phyloP scores from a whole-genome alignment of 441 rosid genomes.

The Bruguiera hainesii region DNA sequence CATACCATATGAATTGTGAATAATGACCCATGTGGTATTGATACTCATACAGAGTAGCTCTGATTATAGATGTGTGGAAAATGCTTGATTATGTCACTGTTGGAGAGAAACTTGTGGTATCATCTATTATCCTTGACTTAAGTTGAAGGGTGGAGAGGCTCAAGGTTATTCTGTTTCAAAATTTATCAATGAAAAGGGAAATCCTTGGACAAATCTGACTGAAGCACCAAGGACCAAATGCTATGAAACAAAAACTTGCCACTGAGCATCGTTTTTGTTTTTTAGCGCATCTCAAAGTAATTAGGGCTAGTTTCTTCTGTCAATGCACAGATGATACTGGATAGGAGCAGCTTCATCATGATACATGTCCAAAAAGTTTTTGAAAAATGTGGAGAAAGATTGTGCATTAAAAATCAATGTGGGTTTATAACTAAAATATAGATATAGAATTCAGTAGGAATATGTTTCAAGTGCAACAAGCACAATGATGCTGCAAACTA shows the following conservation, averaged over 20 bases:
- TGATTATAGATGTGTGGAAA: not conserved
- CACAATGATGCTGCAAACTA: not conserved
- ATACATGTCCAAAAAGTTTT: not conserved
- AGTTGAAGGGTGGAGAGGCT: not conserved
- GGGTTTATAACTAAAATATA: not conserved
- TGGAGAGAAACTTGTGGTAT: not conserved
- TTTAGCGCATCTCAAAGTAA: too few species aligned
- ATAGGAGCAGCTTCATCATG: not conserved
- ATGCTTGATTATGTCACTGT: not conserved
- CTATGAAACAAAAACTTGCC: too few species aligned
- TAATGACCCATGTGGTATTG: not conserved
- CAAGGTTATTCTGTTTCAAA: not conserved
- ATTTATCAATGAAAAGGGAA: not conserved
- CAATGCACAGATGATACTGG: not conserved
- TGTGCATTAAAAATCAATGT: not conserved
- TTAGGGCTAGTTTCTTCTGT: too few species aligned
- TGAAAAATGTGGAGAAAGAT: not conserved
- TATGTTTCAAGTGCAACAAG: slow-evolving; percentile 1
- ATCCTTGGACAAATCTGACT: too few species aligned
- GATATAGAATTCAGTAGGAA: not conserved
- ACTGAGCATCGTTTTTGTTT: too few species aligned
- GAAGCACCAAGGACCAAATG: too few species aligned
- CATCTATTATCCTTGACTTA: not conserved
- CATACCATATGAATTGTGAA: slow-evolving; percentile 2
- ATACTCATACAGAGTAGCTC: too few species aligned